Evolutionary conservation across 169 alveolate species (phyloP).

Genomic region (Plasmodium inui): DNA sequence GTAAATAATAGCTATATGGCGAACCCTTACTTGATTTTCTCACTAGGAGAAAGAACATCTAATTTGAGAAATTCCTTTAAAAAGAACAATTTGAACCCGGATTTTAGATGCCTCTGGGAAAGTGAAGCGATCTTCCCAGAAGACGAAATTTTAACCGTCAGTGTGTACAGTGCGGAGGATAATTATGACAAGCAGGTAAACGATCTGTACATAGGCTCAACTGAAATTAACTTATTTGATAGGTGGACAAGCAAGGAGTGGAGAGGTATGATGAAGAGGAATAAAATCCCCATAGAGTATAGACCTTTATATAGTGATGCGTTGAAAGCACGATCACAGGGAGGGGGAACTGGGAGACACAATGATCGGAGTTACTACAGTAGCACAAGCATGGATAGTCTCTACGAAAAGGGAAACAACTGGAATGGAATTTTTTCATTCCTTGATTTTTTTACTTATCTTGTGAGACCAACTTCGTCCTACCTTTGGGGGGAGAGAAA

Average conservation of each 20-base stretch:
- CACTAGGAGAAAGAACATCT: conserved; percentile 82
- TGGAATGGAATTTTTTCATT: conserved; percentile 72
- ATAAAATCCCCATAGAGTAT: conserved; percentile 90
- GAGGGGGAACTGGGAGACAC: not conserved
- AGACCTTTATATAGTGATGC: conserved; percentile 83
- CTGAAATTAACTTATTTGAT: conserved; percentile 91
- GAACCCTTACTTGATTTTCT: conserved; percentile 83
- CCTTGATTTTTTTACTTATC: conserved; percentile 42
- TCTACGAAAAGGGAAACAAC: conserved; percentile 45
- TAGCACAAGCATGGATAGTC: conserved; percentile 55
- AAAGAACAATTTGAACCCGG: conserved; percentile 79
- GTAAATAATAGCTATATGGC: conserved; percentile 62
- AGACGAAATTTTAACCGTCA: conserved; percentile 83
- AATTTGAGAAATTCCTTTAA: conserved; percentile 77
- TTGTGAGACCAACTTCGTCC: conserved; percentile 4
- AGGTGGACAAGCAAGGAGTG: conserved; percentile 92
- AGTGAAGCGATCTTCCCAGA: conserved; percentile 87
- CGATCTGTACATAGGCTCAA: conserved; percentile 89
- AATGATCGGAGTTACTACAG: conserved; percentile 51
- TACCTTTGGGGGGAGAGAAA: not conserved
- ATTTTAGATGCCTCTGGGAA: conserved; percentile 84
- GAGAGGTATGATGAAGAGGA: conserved; percentile 90
- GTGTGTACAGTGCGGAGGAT: conserved; percentile 81
- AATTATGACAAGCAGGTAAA: conserved; percentile 78
- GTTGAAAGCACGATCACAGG: not conserved